A percentile compares a stretch with the other conserved stretches of the same genome.
Evolutionary conservation across 2,329 filamentous ascomycete genomes (phyloP).

Genomic region (Botryotinia calthae): DNA sequence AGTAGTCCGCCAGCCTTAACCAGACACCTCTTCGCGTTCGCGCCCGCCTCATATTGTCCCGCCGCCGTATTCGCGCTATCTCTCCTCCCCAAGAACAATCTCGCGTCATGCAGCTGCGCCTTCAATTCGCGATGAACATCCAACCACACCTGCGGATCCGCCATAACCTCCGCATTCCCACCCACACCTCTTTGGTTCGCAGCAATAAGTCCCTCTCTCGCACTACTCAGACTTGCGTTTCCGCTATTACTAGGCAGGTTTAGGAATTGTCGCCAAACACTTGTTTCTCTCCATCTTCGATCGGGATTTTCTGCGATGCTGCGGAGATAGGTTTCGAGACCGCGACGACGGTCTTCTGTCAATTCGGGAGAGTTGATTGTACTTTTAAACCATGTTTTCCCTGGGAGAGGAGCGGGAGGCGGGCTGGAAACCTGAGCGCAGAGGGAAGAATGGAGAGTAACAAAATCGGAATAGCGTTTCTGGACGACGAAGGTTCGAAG

Average conservation of each 20-base stretch:
- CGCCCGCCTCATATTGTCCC: slow-evolving; percentile 61
- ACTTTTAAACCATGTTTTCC: slow-evolving; percentile 74
- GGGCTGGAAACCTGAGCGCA: slow-evolving; percentile 56
- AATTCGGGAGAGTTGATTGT: slow-evolving; percentile 68
- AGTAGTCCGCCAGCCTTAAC: slow-evolving; percentile 66
- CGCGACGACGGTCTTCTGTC: slow-evolving; percentile 66
- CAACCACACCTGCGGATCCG: slow-evolving; percentile 59
- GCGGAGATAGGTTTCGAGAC: slow-evolving; percentile 68
- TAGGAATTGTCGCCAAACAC: slow-evolving; percentile 70
- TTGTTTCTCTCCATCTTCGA: slow-evolving; percentile 70
- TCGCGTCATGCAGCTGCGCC: slow-evolving; percentile 63
- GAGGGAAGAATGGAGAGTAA: slow-evolving; percentile 61
- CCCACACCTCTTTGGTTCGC: slow-evolving; percentile 31
- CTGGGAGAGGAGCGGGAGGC: slow-evolving; percentile 66
- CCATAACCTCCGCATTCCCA: slow-evolving; percentile 29
- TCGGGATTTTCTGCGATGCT: slow-evolving; percentile 72
- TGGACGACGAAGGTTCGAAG: slow-evolving; percentile 72
- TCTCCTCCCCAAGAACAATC: slow-evolving; percentile 62
- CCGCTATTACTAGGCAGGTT: slow-evolving; percentile 56
- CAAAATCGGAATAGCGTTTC: slow-evolving; percentile 83
- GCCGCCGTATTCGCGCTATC: slow-evolving; percentile 58
- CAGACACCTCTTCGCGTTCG: slow-evolving; percentile 71
- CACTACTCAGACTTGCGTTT: slow-evolving; percentile 38
- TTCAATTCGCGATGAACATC: slow-evolving; percentile 75
- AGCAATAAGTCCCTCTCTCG: slow-evolving; percentile 35